Conservation (phyloP, 2,329 filamentous ascomycete genomes). For the Ophiostoma ips region DNA sequence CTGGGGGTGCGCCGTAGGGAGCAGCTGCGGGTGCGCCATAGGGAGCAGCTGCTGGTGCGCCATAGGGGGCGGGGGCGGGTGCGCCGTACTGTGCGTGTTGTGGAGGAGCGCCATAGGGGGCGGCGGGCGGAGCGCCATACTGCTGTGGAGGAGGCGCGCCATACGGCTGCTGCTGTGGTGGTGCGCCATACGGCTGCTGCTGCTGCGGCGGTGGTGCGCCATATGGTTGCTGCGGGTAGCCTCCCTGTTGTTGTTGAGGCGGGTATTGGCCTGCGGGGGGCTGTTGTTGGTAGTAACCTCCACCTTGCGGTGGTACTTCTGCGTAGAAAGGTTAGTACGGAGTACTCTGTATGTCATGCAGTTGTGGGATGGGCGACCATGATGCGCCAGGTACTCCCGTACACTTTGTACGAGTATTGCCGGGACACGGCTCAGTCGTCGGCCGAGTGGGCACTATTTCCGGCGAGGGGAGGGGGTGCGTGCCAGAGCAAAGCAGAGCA, state of each 20-base stretch:
- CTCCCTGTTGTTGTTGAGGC: slow-evolving; percentile 15
- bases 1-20: slow-evolving; percentile 18
- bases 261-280: slow-evolving; percentile 7
- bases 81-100: slow-evolving; percentile 16
- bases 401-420: no score
- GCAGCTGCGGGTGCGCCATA: slow-evolving; percentile 18
- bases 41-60: neutral
- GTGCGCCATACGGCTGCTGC: slow-evolving; percentile 21
- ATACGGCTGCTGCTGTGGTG: slow-evolving; percentile 14
- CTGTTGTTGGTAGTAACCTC: slow-evolving; percentile 14
- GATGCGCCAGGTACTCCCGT: no score
- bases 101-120: slow-evolving; percentile 20
- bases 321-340: neutral
- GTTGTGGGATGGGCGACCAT: neutral
- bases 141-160: slow-evolving; percentile 11
- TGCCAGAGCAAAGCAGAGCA: no score
- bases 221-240: slow-evolving; percentile 13
- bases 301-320: slow-evolving; percentile 17
- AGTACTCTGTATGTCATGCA: no score
- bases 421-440: no score
- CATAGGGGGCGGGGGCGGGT: slow-evolving; percentile 13
- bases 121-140: slow-evolving; percentile 18
- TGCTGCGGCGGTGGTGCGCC: slow-evolving; percentile 16
- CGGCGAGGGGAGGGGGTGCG: neutral
- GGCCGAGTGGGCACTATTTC: no score